Base-by-base conservation (phyloP, 2,329 filamentous ascomycete genomes). In the Cladosporium sphaerospermum region DNA sequence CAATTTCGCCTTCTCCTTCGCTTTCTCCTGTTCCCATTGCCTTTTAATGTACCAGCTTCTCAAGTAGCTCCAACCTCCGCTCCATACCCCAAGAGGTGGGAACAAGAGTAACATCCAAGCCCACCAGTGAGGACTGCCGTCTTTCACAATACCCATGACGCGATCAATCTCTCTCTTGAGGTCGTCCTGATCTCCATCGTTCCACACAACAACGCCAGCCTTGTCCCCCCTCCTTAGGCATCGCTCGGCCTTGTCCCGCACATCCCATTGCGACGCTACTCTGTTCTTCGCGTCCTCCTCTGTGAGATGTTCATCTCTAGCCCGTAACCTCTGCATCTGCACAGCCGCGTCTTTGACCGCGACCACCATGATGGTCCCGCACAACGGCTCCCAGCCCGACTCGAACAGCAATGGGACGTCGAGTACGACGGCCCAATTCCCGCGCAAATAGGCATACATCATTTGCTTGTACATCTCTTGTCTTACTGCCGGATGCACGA, bases 351-450 rank as follows among this genome's bases (percentile, higher is more conserved):
- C 88, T 9, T 73, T 76, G 16, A 97, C 90, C 0, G 86, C 90
- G 2, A 97, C 92, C 0, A 99, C 90, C 56, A 96, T 72, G 13
- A 95, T 86, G 0, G 83, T 84, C 3, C 90, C 90, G 66, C 91
- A 96, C 60, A 95, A 81, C 39, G 83, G 75, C 69, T 99, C 93
- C 71, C 96, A 84, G 2, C 84, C 83, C 61, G 83, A 86, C 76
- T 99, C 93, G 63, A 96, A 96, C 40, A 99, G 78, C 51, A 99
- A 75, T 48, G 93, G 93, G 8, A 99, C 85, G 67, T 99, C 93
- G 13, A 97, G 77, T 34, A 99, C 86, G 3, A 96, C 89, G 0
- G 90, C 91, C 89, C 92, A 93, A 66, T 83, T 69, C 0, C 93
- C 92, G 1, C 72, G 72, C 11, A 93, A 52, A 65, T 96, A 96